These are phyloP conservation scores for Verticillium klebahnii DNA, from an alignment of 2,329 filamentous ascomycete genomes.

Conservation along the genomic window DNA sequence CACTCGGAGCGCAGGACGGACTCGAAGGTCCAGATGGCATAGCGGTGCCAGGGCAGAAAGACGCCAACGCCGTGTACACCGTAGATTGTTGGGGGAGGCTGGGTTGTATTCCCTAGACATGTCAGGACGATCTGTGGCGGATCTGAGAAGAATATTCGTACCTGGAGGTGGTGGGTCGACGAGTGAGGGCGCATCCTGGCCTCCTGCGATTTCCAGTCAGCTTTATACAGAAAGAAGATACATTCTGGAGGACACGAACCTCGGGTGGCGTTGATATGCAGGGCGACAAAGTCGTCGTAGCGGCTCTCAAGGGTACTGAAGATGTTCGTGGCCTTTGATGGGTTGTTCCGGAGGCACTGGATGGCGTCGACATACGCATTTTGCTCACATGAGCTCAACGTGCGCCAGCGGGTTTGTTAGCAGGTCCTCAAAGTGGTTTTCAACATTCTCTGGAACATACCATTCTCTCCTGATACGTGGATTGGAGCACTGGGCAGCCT, in stretches of 20 bases:
- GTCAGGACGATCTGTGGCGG: too few species aligned
- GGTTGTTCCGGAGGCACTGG: slow-evolving; percentile 3
- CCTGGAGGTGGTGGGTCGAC: background rate
- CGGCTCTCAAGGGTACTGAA: background rate
- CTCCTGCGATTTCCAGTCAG: background rate
- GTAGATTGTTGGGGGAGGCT: background rate
- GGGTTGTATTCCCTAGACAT: background rate
- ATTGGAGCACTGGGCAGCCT: too few species aligned
- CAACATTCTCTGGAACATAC: too few species aligned
- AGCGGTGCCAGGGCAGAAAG: slow-evolving; percentile 17
- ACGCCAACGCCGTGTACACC: slow-evolving; percentile 9
- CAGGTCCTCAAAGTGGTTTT: too few species aligned
- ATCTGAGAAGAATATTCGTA: too few species aligned
- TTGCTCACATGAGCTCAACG: background rate
- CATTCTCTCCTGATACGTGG: background rate
- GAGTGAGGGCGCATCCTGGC: background rate
- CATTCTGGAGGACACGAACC: background rate
- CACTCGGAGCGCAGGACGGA: slow-evolving; percentile 16
- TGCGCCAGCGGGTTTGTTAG: background rate
- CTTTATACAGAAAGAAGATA: background rate
- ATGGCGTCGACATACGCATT: slow-evolving; percentile 5
- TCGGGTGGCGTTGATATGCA: background rate
- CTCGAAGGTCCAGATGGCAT: slow-evolving; percentile 15
- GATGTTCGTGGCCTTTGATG: background rate
- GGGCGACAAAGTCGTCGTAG: slow-evolving; percentile 6